These are phyloP conservation scores for Neurospora tetraspora DNA, from an alignment of 495 filamentous ascomycete genomes.

Conservation along the genomic window DNA sequence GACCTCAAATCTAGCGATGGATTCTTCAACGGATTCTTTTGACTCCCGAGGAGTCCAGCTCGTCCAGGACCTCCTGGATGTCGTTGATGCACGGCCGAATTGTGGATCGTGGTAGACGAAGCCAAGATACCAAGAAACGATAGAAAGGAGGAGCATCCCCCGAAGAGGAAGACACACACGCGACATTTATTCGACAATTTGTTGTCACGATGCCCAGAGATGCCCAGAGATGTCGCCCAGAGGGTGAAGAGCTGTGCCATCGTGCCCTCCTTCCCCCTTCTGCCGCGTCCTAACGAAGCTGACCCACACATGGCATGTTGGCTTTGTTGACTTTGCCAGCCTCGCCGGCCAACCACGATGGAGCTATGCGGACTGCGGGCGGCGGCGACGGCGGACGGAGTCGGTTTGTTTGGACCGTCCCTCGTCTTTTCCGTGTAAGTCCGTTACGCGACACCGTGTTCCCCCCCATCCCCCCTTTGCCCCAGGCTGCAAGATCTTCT, in stretches of 20 bases:
- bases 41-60: no score
- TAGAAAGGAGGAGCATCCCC: not conserved
- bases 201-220: not conserved
- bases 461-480: not conserved
- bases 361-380: not conserved
- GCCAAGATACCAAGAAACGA: not conserved
- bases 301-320: not conserved
- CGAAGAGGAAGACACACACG: not conserved
- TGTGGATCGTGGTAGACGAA: not conserved
- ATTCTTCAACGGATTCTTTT: no score
- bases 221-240: not conserved
- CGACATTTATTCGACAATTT: not conserved
- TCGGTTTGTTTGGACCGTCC: not conserved
- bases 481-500: not conserved
- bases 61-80: not conserved
- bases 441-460: not conserved
- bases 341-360: not conserved
- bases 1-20: not conserved
- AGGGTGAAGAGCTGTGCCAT: no score
- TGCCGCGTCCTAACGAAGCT: not conserved
- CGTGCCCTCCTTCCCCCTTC: not conserved
- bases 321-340: not conserved
- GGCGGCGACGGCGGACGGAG: not conserved
- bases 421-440: not conserved
- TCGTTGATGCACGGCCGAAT: not conserved